Evolutionary conservation across 257 asterid genomes (phyloP).

Genomic region (Solanum bulbocastanum): DNA sequence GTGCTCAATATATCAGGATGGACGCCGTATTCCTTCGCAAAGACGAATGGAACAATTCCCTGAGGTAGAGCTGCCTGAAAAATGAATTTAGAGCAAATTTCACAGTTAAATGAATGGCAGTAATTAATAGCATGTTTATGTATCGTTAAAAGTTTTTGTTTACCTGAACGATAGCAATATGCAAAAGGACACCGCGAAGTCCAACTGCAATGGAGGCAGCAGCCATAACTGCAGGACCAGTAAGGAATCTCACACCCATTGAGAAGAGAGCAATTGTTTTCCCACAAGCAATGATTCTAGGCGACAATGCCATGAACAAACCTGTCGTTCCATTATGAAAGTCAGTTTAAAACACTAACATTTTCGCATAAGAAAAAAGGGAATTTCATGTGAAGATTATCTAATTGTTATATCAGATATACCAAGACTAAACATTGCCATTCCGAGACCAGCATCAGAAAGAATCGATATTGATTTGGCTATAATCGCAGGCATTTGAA

Average conservation of each 20-base stretch:
- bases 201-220: conserved; percentile 36
- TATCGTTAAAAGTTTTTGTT: not conserved
- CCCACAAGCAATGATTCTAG: conserved; percentile 40
- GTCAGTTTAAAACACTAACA: not conserved
- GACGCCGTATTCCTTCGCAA: conserved; percentile 38
- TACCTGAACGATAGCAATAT: conserved; percentile 36
- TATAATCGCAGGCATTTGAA: conserved; percentile 35
- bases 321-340: conserved; percentile 12
- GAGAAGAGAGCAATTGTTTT: conserved; percentile 29
- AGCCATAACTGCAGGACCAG: conserved; percentile 48
- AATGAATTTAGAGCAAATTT: not conserved
- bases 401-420: not conserved
- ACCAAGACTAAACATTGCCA: conserved; percentile 53
- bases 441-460: conserved; percentile 44
- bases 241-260: conserved; percentile 30
- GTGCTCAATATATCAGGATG: conserved; percentile 46
- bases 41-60: conserved; percentile 39
- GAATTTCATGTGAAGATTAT: not conserved
- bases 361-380: not conserved
- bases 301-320: conserved; percentile 40
- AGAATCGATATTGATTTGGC: conserved; percentile 35
- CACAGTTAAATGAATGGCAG: not conserved
- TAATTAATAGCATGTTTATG: no score
- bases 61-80: conserved; percentile 41
- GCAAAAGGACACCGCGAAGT: conserved; percentile 26